Percentiles rank a stretch among this genome's conserved stretches.
These are phyloP conservation scores for Heliosperma pusillum DNA, from an alignment of 148 eudicot genomes.

Conservation along the genomic window DNA sequence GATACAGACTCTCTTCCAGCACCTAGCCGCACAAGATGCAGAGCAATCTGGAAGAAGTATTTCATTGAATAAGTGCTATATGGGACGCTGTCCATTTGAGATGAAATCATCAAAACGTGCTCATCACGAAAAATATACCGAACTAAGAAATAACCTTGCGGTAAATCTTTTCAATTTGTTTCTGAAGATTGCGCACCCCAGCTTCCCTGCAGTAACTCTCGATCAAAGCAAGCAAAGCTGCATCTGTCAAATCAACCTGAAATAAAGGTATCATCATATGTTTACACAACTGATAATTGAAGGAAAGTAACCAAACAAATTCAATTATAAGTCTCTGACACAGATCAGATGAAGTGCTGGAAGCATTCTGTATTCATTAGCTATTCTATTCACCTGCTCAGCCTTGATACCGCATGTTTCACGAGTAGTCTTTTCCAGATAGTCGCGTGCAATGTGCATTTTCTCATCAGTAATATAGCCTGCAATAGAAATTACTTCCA, in stretches of 20 bases:
- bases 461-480: constrained; percentile 98
- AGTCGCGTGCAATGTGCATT: constrained; percentile 95
- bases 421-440: constrained; percentile 88
- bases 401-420: constrained; percentile 91
- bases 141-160: constrained; percentile 59
- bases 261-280: constrained; percentile 10
- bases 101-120: not conserved
- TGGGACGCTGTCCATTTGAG: constrained; percentile 2
- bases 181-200: constrained; percentile 95
- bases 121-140: not conserved
- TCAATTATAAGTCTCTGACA: not conserved
- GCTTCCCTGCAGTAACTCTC: constrained; percentile 98
- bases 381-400: constrained; percentile 77
- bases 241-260: constrained; percentile 90
- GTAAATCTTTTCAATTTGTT: constrained; percentile 96
- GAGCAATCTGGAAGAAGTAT: constrained; percentile 64
- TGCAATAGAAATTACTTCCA: constrained; percentile 96
- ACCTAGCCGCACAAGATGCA: constrained; percentile 75
- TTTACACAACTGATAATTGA: not conserved
- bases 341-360: not conserved
- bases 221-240: constrained; percentile 84
- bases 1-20: constrained; percentile 31
- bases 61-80: not conserved
- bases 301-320: not conserved
- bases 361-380: not conserved